A percentile compares a stretch with the other conserved stretches of the same genome.
Evolutionary conservation across 2,329 filamentous ascomycete species (phyloP).

Genomic region (Xylariaceae sp.): DNA sequence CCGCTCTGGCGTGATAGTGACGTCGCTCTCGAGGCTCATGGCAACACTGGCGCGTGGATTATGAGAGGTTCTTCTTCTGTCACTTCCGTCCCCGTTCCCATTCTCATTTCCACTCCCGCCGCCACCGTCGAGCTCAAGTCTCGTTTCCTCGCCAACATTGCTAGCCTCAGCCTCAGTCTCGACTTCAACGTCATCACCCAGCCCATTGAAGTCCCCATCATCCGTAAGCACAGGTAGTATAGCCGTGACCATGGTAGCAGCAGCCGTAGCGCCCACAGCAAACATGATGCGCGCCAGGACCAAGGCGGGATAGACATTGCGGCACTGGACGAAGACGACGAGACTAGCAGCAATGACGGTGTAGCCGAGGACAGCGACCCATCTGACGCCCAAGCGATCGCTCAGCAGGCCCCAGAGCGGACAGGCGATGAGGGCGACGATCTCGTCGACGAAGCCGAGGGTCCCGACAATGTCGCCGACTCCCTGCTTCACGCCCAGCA

Average conservation of each 20-base stretch:
- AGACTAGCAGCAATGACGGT: slow-evolving; percentile 79
- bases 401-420: slow-evolving; percentile 80
- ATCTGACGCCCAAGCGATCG: slow-evolving; percentile 77
- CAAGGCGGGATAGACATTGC: slow-evolving; percentile 87
- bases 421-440: slow-evolving; percentile 81
- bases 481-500: slow-evolving; percentile 74
- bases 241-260: slow-evolving; percentile 95
- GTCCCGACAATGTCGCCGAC: slow-evolving; percentile 86
- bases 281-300: slow-evolving; percentile 86
- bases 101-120: not conserved
- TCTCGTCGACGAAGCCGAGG: slow-evolving; percentile 83
- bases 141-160: slow-evolving; percentile 28
- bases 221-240: slow-evolving; percentile 78
- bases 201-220: slow-evolving; percentile 47
- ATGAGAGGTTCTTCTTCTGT: slow-evolving; percentile 46
- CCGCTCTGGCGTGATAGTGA: slow-evolving; percentile 74
- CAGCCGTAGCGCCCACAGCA: slow-evolving; percentile 88
- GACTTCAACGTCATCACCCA: slow-evolving; percentile 32
- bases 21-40: slow-evolving; percentile 74
- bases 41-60: slow-evolving; percentile 64
- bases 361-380: slow-evolving; percentile 80
- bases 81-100: slow-evolving; percentile 21
- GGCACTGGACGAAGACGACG: slow-evolving; percentile 77
- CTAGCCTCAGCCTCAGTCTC: slow-evolving; percentile 34
- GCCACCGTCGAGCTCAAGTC: slow-evolving; percentile 12